Conservation (phyloP, 176 grass and related monocot genomes). For the Triticum dicoccoides region DNA sequence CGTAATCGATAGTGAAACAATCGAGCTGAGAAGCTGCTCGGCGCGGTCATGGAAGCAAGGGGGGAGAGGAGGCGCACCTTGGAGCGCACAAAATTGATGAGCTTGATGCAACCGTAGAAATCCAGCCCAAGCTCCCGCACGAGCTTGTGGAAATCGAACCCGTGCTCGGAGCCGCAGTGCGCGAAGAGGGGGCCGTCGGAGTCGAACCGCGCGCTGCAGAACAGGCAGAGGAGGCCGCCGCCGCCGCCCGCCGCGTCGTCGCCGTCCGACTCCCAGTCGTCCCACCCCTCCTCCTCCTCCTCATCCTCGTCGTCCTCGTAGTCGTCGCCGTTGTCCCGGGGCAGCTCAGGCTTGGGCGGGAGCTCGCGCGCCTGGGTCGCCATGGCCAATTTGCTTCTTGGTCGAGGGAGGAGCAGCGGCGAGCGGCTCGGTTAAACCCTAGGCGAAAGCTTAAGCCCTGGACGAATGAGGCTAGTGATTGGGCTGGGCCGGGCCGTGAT, state of each 20-base stretch:
- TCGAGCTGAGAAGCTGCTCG: not conserved
- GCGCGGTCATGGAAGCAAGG: not conserved
- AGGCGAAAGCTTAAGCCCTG: constrained; percentile 11
- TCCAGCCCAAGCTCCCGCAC: constrained; percentile 54
- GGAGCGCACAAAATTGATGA: constrained; percentile 78
- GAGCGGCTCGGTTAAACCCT: constrained; percentile 28
- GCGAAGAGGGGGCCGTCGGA: constrained; percentile 48
- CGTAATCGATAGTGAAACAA: not conserved
- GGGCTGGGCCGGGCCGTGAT: not conserved
- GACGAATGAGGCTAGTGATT: not conserved
- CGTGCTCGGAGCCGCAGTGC: constrained; percentile 62
- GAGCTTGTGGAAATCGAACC: constrained; percentile 58
- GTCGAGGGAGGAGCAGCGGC: not conserved
- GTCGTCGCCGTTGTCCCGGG: not conserved
- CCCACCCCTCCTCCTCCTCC: constrained; percentile 59
- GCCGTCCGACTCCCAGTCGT: constrained; percentile 73
- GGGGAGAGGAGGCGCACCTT: constrained; percentile 44
- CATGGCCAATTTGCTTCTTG: constrained; percentile 19
- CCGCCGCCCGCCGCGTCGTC: constrained; percentile 27
- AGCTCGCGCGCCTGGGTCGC: constrained; percentile 16
- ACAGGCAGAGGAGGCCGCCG: constrained; percentile 60
- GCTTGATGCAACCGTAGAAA: constrained; percentile 90
- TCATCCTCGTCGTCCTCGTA: constrained; percentile 19
- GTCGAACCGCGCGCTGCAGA: constrained; percentile 64
- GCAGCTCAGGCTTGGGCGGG: not conserved